phyloP scores from a whole-genome alignment of 495 filamentous ascomycete genomes.

The Elasticomyces elasticus region DNA sequence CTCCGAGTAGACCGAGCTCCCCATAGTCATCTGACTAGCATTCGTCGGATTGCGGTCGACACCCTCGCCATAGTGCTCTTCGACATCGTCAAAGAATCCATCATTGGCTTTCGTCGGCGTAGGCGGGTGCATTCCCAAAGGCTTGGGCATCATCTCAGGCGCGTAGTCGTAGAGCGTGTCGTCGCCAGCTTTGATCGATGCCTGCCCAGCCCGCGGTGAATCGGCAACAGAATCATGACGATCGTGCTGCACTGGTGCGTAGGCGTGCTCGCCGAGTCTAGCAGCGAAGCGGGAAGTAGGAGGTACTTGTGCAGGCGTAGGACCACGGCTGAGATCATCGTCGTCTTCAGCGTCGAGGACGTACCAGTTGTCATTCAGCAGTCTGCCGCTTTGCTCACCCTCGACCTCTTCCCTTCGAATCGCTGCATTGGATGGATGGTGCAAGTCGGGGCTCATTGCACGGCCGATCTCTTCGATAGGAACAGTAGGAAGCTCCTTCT shows the following conservation, averaged over 20 bases:
- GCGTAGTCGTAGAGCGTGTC: not conserved
- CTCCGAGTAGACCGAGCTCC: conserved; percentile 1
- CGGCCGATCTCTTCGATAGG: not conserved
- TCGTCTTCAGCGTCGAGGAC: conserved; percentile 17
- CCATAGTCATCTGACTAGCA: not conserved
- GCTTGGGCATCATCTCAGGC: conserved; percentile 2
- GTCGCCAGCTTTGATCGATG: not conserved
- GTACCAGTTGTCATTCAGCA: conserved; percentile 25
- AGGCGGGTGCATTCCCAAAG: conserved; percentile 24
- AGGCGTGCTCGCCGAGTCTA: not conserved
- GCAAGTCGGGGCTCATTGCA: conserved; percentile 5
- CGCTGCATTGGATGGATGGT: conserved; percentile 7
- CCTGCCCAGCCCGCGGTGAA: not conserved
- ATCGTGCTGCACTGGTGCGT: conserved; percentile 3
- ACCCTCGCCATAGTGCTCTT: conserved; percentile 7
- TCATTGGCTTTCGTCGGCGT: conserved; percentile 10
- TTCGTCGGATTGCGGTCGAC: conserved; percentile 13
- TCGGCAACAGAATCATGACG: conserved; percentile 15
- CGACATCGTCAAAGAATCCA: not conserved
- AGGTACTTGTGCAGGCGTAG: not conserved
- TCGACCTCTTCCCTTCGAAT: not conserved
- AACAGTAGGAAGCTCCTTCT: not conserved
- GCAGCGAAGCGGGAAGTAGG: not conserved
- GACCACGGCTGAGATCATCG: not conserved
- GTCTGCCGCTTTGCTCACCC: conserved; percentile 11